Conservation (phyloP, 805 yeast species). For the Saccharomycopsis schoenii region DNA sequence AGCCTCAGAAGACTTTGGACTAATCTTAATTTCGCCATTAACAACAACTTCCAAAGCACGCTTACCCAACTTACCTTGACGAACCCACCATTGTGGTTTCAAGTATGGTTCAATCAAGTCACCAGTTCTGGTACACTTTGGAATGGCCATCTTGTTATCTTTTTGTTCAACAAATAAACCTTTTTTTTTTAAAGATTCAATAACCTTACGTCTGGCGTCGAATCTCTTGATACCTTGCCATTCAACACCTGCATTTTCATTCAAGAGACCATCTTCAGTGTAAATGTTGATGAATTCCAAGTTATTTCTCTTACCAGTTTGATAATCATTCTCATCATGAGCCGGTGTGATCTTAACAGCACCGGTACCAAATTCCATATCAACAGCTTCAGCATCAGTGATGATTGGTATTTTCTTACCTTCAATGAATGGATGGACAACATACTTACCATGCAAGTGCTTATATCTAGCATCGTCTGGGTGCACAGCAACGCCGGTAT, state of each 20-base stretch:
- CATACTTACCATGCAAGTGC: conserved; percentile 91
- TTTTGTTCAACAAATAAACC: conserved; percentile 75
- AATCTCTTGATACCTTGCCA: conserved; percentile 89
- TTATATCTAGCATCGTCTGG: conserved; percentile 89
- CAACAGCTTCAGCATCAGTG: conserved; percentile 88
- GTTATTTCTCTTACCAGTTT: conserved; percentile 88
- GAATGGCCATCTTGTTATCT: conserved; percentile 94
- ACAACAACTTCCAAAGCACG: conserved; percentile 81
- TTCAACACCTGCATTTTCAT: conserved; percentile 79
- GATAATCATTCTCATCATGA: conserved; percentile 95
- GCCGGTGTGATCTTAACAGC: conserved; percentile 99
- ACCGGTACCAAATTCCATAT: conserved; percentile 99
- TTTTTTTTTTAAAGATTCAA: conserved; percentile 63
- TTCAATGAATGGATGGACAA: conserved; percentile 81
- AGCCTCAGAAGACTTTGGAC: conserved; percentile 83
- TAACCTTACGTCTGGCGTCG: conserved; percentile 81
- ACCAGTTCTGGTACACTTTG: conserved; percentile 91
- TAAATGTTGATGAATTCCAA: conserved; percentile 82
- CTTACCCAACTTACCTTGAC: conserved; percentile 79
- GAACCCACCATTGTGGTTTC: conserved; percentile 99
- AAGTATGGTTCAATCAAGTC: conserved; percentile 93
- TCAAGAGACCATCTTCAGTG: conserved; percentile 86
- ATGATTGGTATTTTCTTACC: conserved; percentile 72
- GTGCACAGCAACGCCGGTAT: conserved; percentile 95
- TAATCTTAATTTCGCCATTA: conserved; percentile 68